A percentile compares a stretch with the other conserved stretches of the same genome.
phyloP scores from a whole-genome alignment of 2,329 filamentous ascomycete species.

The Mycocentrospora acerina region DNA sequence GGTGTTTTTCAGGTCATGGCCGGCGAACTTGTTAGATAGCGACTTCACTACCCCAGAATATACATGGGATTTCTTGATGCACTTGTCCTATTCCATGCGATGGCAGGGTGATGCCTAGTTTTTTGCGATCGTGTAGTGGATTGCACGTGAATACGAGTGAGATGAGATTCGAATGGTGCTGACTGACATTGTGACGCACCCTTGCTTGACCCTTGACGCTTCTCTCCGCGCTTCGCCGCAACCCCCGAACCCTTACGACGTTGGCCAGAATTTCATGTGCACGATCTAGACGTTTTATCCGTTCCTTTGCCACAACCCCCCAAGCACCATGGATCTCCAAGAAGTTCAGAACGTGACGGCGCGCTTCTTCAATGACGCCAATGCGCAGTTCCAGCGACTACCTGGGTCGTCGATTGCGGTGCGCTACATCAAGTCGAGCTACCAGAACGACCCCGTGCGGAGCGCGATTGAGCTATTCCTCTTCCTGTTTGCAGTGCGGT shows the following conservation, averaged over 20 bases:
- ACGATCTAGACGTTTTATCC: too few species aligned
- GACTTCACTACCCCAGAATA: slow-evolving; percentile 39
- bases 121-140: too few species aligned
- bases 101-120: too few species aligned
- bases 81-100: too few species aligned
- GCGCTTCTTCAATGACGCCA: slow-evolving; percentile 57
- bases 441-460: slow-evolving; percentile 94
- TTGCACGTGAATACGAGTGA: slow-evolving; percentile 13
- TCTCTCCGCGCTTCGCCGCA: slow-evolving; percentile 30
- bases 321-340: slow-evolving; percentile 55
- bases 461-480: slow-evolving; percentile 91
- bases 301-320: slow-evolving; percentile 2
- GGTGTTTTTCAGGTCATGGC: slow-evolving; percentile 31
- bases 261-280: background rate
- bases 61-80: slow-evolving; percentile 24
- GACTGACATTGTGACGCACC: slow-evolving; percentile 11
- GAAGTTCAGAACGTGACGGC: slow-evolving; percentile 56
- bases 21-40: slow-evolving; percentile 43
- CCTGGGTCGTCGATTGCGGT: slow-evolving; percentile 92
- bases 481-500: slow-evolving; percentile 92
- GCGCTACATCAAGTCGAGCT: slow-evolving; percentile 94
- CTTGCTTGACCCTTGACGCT: too few species aligned
- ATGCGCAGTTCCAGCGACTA: slow-evolving; percentile 78
- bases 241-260: slow-evolving; percentile 18
- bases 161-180: slow-evolving; percentile 8